Base-by-base conservation (phyloP, 2,329 filamentous ascomycete species). In the Beauveria sp. region DNA sequence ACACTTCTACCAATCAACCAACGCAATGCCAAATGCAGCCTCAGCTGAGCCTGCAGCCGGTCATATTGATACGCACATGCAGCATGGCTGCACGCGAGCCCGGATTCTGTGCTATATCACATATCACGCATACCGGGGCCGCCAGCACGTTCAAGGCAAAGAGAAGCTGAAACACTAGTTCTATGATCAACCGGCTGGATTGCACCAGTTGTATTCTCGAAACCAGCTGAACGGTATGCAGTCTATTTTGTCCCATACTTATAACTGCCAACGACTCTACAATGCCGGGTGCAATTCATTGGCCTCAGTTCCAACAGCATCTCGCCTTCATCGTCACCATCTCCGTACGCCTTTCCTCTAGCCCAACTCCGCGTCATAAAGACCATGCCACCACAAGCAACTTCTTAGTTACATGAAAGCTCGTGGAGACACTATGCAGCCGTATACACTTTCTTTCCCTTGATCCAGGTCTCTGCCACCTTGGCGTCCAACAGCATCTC, bases 381-480 rank as follows among this genome's bases (percentile, higher is more conserved):
- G 34, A 16, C 34, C 34, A 16, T 38, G 34, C 34, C 34, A 38
- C 34, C 34, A 38, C 12, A 38, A 38, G 14, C 34, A 38, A 38
- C 34, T 16, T 16, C 34, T 38, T 14, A 34, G 12, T 30, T 50
- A 3, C 20, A 3, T 6, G 20, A 22, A 20, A 46, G 20, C 20
- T 46, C 10, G 45, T 22, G 5, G 8, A 22, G 34, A 5, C 26
- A 34, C 18, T 34, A 46, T 20, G 42, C 43, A 18, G 34, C 46
- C 6, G 53, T 26, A 43, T 51, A 58, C 1, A 81, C 75, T 66
- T 66, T 76, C 52, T 66, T 67, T 0, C 83, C 82, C 2, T 67
- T 72, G 63, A 79, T 81, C 81, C 81, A 85, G 0, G 82, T 85
- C 74, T 84, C 75, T 52, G 68, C 65, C 0, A 84, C 73, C 58